Evolutionary conservation across 805 yeast species (phyloP).

Genomic region (Ogataea chonburiensis): DNA sequence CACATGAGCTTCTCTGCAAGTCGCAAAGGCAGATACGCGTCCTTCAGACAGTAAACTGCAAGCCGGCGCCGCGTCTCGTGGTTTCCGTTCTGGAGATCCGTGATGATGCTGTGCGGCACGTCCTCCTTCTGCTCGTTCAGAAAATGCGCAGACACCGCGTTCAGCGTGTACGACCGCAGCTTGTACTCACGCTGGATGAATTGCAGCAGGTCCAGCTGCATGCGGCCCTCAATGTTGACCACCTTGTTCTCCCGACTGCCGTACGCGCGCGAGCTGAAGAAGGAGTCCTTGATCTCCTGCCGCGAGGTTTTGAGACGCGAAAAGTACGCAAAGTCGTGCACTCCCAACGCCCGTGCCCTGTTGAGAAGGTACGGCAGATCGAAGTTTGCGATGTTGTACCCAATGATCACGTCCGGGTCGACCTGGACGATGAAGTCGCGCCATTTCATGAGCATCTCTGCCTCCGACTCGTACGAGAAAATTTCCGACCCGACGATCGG

Average conservation of each 20-base stretch:
- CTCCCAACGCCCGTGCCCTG: slow-evolving; percentile 72
- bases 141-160: slow-evolving; percentile 93
- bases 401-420: slow-evolving; percentile 96
- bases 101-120: slow-evolving; percentile 94
- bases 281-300: slow-evolving; percentile 78
- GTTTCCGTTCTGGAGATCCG: slow-evolving; percentile 89
- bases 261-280: slow-evolving; percentile 91
- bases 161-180: slow-evolving; percentile 88
- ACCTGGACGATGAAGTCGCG: slow-evolving; percentile 75
- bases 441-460: slow-evolving; percentile 85
- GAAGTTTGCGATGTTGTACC: slow-evolving; percentile 91
- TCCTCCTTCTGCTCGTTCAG: slow-evolving; percentile 96
- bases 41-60: slow-evolving; percentile 96
- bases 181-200: slow-evolving; percentile 94
- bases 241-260: slow-evolving; percentile 94
- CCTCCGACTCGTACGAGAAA: slow-evolving; percentile 69
- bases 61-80: slow-evolving; percentile 90
- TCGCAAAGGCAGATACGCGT: slow-evolving; percentile 88
- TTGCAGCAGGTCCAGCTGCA: slow-evolving; percentile 91
- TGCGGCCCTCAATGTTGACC: slow-evolving; percentile 91
- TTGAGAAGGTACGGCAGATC: slow-evolving; percentile 92
- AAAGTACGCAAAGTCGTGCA: slow-evolving; percentile 75
- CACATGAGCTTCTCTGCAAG: slow-evolving; percentile 93
- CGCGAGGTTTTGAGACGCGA: slow-evolving; percentile 67
- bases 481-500: slow-evolving; percentile 94